These are phyloP conservation scores for Phytopythium delawarense DNA, from an alignment of 352 stramenopile genomes.

Conservation along the genomic window DNA sequence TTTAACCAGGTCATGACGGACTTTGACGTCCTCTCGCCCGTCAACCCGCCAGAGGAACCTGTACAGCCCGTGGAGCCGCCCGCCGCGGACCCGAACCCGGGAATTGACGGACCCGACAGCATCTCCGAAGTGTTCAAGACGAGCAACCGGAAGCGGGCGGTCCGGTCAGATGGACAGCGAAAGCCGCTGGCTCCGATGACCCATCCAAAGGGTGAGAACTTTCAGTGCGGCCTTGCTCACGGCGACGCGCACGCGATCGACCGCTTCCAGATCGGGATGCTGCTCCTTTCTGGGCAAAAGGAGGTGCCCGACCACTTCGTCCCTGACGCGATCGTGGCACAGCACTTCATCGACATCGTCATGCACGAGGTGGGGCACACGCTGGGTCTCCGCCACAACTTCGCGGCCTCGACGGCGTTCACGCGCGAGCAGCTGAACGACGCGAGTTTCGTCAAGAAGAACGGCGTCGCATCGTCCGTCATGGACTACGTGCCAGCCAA, in stretches of 20 bases:
- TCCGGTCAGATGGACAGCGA: not conserved
- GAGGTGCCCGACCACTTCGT: slow-evolving; percentile 17
- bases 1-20: slow-evolving; percentile 61
- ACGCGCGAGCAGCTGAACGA: slow-evolving; percentile 55
- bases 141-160: not conserved
- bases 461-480: slow-evolving; percentile 62
- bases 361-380: slow-evolving; percentile 90
- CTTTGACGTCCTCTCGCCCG: slow-evolving; percentile 43
- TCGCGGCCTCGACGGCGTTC: slow-evolving; percentile 52
- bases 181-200: slow-evolving; percentile 2
- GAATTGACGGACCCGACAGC: not conserved
- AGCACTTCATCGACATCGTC: slow-evolving; percentile 71
- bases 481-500: slow-evolving; percentile 89
- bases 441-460: slow-evolving; percentile 33
- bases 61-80: not conserved
- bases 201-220: slow-evolving; percentile 7
- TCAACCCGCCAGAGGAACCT: slow-evolving; percentile 17
- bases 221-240: slow-evolving; percentile 41
- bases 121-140: not conserved
- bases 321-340: slow-evolving; percentile 50
- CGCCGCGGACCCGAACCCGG: not conserved
- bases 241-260: slow-evolving; percentile 35
- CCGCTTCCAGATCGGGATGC: slow-evolving; percentile 28
- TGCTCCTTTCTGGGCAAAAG: slow-evolving; percentile 12
- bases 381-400: slow-evolving; percentile 85